phyloP scores from a whole-genome alignment of 139 green algal species.

The Deuterostichococcus epilithicus region DNA sequence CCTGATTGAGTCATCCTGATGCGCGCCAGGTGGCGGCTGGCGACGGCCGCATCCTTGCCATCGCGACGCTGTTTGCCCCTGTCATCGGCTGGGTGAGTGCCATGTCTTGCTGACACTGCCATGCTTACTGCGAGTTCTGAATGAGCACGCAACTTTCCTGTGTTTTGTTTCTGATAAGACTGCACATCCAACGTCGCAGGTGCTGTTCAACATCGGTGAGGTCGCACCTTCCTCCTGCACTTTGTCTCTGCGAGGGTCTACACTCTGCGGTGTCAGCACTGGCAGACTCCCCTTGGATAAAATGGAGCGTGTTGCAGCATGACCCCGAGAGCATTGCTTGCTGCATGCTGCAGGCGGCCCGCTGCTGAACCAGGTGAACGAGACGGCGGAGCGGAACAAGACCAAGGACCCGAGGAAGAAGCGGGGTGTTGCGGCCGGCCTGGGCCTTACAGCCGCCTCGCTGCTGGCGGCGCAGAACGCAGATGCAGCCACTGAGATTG shows the following conservation, averaged over 20 bases:
- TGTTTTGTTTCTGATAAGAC: no score
- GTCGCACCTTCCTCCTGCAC: no score
- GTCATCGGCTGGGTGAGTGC: constrained; percentile 46
- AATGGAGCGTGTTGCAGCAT: no score
- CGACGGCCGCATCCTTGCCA: constrained; percentile 55
- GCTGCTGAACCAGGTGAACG: not conserved
- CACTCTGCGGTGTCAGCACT: no score
- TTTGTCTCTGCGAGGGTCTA: no score
- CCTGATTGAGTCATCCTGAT: not conserved
- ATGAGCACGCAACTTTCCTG: no score
- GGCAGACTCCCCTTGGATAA: no score
- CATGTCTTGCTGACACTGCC: not conserved
- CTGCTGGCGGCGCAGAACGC: constrained; percentile 44
- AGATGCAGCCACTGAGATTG: constrained; percentile 19
- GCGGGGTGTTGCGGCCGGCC: constrained; percentile 15
- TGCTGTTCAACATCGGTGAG: constrained; percentile 2
- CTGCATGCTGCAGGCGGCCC: no score
- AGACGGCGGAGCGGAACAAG: not conserved
- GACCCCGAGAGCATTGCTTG: no score
- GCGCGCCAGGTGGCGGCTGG: not conserved
- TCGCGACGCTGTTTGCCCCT: constrained; percentile 52
- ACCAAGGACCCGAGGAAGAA: not conserved
- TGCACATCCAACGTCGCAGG: no score
- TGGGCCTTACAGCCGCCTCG: constrained; percentile 39
- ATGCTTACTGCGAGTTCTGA: no score